Evolutionary conservation across 2,329 filamentous ascomycete species (phyloP).

Genomic region (Penicillium frequentans): DNA sequence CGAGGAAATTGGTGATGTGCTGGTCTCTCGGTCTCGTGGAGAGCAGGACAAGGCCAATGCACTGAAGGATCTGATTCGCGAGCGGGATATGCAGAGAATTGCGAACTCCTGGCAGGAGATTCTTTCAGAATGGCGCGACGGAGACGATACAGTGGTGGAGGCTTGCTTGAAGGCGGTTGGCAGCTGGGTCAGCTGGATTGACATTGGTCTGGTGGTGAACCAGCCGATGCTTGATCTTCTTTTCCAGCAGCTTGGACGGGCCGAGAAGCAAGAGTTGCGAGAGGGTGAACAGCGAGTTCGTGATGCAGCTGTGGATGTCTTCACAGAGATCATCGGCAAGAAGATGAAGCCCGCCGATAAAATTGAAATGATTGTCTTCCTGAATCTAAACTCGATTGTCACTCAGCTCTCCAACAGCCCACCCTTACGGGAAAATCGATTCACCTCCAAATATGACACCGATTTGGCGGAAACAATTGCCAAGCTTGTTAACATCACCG

Average conservation of each 20-base stretch:
- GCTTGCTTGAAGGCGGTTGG: slow-evolving; percentile 89
- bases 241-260: slow-evolving; percentile 81
- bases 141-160: slow-evolving; percentile 73
- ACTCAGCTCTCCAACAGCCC: slow-evolving; percentile 82
- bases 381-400: slow-evolving; percentile 84
- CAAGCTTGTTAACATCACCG: slow-evolving; percentile 88
- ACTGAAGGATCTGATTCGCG: slow-evolving; percentile 86
- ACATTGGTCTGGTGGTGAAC: slow-evolving; percentile 91
- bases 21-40: slow-evolving; percentile 73
- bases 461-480: slow-evolving; percentile 94
- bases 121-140: slow-evolving; percentile 71
- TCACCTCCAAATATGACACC: slow-evolving; percentile 86
- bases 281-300: slow-evolving; percentile 79
- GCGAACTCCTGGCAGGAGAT: slow-evolving; percentile 90
- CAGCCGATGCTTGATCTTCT: slow-evolving; percentile 81
- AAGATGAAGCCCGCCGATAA: slow-evolving; percentile 97
- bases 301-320: slow-evolving; percentile 88
- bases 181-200: slow-evolving; percentile 98
- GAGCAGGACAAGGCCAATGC: slow-evolving; percentile 85
- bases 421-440: slow-evolving; percentile 73
- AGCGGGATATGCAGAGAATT: slow-evolving; percentile 84
- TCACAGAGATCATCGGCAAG: slow-evolving; percentile 95
- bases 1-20: slow-evolving; percentile 93
- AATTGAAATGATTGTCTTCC: slow-evolving; percentile 86
- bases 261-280: slow-evolving; percentile 58